phyloP scores from a whole-genome alignment of 1,284 basidiomycete species.

The Ustilago loliicola region DNA sequence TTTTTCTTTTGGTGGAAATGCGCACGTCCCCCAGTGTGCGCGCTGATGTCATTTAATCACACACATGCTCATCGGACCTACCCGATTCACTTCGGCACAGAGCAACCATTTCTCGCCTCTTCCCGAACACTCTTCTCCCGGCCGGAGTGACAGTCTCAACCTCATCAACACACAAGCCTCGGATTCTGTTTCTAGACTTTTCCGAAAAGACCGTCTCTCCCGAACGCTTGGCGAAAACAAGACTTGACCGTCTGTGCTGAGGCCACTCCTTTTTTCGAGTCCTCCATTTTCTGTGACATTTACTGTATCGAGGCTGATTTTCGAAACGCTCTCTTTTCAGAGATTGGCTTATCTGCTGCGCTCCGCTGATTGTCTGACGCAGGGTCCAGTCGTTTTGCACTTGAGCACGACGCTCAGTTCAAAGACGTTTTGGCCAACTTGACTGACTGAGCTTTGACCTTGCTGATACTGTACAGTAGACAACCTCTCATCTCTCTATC shows the following conservation, averaged over 20 bases:
- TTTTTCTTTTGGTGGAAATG: neutral
- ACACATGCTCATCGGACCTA: neutral
- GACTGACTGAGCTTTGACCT: neutral
- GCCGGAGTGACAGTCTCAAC: too few relatives aligned
- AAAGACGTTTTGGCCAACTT: too few relatives aligned
- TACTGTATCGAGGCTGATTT: too few relatives aligned
- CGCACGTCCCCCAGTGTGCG: constrained; percentile 1
- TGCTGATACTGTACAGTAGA: neutral
- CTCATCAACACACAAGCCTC: neutral
- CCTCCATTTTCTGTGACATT: too few relatives aligned
- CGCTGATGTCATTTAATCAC: constrained; percentile 1
- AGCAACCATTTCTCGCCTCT: neutral
- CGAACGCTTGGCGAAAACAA: too few relatives aligned
- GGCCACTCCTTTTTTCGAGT: too few relatives aligned
- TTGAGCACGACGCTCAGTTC: neutral
- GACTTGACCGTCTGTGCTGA: too few relatives aligned
- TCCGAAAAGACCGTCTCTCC: neutral
- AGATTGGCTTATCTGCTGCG: neutral
- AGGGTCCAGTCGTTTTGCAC: neutral
- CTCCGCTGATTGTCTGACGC: neutral
- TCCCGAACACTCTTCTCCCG: neutral
- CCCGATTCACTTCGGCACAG: neutral
- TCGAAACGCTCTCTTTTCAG: too few relatives aligned
- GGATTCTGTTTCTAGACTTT: neutral
- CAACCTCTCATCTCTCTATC: neutral